A percentile compares a stretch with the other conserved stretches of the same genome.
phyloP scores from a whole-genome alignment of 768 basidiomycete species.

The Suillus tomentosus region DNA sequence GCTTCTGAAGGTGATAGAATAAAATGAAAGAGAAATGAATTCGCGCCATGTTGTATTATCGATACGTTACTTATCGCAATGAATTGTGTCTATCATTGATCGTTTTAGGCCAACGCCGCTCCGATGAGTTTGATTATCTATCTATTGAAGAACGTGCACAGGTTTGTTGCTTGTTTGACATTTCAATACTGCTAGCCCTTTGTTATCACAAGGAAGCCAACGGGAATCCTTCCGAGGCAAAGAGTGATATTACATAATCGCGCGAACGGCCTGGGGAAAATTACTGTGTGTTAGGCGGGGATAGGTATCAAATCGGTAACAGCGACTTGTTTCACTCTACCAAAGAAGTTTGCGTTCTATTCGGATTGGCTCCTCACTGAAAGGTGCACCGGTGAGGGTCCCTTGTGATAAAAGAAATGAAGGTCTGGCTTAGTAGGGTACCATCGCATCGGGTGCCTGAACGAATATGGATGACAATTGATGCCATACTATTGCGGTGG shows the following conservation, averaged over 20 bases:
- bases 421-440: too few relatives aligned
- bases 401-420: too few relatives aligned
- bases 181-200: background rate
- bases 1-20: background rate
- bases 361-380: background rate
- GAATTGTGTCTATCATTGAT: background rate
- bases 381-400: too few relatives aligned
- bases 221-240: background rate
- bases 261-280: background rate
- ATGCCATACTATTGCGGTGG: too few relatives aligned
- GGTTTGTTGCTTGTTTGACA: background rate
- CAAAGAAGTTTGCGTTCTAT: too few relatives aligned
- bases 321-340: background rate
- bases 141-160: background rate
- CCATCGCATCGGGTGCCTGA: too few relatives aligned
- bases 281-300: background rate
- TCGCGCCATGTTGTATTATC: constrained; percentile 3
- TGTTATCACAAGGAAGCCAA: background rate
- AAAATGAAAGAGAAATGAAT: constrained; percentile 6
- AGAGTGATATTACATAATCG: background rate
- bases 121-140: background rate
- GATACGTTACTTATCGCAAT: background rate
- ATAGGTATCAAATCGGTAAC: background rate
- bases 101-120: constrained; percentile 5
- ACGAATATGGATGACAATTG: too few relatives aligned